phyloP scores from a whole-genome alignment of 768 basidiomycete genomes.

The Xerocomellus dryophilus region DNA sequence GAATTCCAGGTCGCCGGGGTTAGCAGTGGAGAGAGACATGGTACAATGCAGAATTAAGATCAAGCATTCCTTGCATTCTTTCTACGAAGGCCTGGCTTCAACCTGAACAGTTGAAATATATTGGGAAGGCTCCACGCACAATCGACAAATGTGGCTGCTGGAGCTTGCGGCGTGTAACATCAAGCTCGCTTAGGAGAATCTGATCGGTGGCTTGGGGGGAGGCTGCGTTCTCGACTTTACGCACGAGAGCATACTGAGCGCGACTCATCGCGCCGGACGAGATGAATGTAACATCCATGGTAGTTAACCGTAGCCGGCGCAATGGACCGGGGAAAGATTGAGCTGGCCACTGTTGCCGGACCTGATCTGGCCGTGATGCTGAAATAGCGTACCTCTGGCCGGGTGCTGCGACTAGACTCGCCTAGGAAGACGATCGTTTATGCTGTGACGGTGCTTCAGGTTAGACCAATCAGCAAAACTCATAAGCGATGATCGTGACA shows the following conservation, averaged over 20 bases:
- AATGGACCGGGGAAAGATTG: not conserved
- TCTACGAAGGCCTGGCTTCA: constrained; percentile 38
- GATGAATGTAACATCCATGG: constrained; percentile 75
- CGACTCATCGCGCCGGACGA: constrained; percentile 78
- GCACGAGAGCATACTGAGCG: constrained; percentile 72
- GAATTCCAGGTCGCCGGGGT: constrained; percentile 55
- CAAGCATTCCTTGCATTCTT: constrained; percentile 61
- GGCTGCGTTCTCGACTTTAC: constrained; percentile 61
- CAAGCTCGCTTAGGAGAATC: constrained; percentile 56
- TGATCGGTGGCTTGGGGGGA: constrained; percentile 61
- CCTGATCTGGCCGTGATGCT: not conserved
- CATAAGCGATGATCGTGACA: constrained; percentile 1
- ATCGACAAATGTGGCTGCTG: constrained; percentile 46
- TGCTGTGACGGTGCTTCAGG: not conserved
- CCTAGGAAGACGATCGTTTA: not conserved
- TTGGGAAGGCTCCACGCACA: constrained; percentile 41
- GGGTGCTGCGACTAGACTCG: constrained; percentile 5
- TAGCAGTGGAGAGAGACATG: constrained; percentile 44
- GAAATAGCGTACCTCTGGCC: constrained; percentile 17
- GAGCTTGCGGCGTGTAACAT: constrained; percentile 52
- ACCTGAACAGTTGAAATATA: constrained; percentile 1
- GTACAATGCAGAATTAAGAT: constrained; percentile 70
- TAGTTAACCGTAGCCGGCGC: not conserved
- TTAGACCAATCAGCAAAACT: not conserved
- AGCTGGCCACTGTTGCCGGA: not conserved